Percentiles rank a stretch among this genome's conserved stretches.
These are phyloP conservation scores for Geotrichum restrictum DNA, from an alignment of 1,139 yeast genomes.

Conservation along the genomic window DNA sequence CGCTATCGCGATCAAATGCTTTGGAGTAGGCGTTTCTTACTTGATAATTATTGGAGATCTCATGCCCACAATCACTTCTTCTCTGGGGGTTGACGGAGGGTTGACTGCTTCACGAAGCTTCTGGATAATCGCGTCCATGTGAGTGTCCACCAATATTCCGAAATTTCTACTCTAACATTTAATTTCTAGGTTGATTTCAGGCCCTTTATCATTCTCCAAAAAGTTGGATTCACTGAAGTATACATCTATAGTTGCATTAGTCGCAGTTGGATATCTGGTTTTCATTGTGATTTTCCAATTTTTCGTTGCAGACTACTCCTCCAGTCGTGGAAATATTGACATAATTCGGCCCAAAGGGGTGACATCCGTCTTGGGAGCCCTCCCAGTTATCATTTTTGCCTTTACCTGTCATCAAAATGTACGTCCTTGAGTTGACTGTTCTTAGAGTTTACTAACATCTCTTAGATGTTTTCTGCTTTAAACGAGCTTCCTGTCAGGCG, in stretches of 20 bases:
- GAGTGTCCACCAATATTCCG: conserved; percentile 4
- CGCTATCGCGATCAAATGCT: conserved; percentile 86
- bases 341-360: conserved; percentile 53
- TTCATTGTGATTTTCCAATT: conserved; percentile 68
- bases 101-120: conserved; percentile 39
- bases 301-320: conserved; percentile 44
- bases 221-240: conserved; percentile 80
- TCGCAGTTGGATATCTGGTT: conserved; percentile 74
- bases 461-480: conserved; percentile 70
- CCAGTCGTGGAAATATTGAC: conserved; percentile 52
- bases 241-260: conserved; percentile 78
- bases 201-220: conserved; percentile 72
- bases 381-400: conserved; percentile 91
- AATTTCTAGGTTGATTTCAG: conserved; percentile 44
- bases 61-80: conserved; percentile 55
- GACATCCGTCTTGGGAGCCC: conserved; percentile 66
- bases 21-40: conserved; percentile 89
- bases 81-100: conserved; percentile 26
- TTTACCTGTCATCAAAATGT: conserved; percentile 85
- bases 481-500: conserved; percentile 69
- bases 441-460: conserved; percentile 29
- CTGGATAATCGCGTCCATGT: conserved; percentile 66
- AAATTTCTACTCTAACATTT: background rate
- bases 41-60: conserved; percentile 85
- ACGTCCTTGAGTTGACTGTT: conserved; percentile 2